Base-by-base conservation (phyloP, 2,329 filamentous ascomycete species). In the Monosporascus cannonballus region DNA sequence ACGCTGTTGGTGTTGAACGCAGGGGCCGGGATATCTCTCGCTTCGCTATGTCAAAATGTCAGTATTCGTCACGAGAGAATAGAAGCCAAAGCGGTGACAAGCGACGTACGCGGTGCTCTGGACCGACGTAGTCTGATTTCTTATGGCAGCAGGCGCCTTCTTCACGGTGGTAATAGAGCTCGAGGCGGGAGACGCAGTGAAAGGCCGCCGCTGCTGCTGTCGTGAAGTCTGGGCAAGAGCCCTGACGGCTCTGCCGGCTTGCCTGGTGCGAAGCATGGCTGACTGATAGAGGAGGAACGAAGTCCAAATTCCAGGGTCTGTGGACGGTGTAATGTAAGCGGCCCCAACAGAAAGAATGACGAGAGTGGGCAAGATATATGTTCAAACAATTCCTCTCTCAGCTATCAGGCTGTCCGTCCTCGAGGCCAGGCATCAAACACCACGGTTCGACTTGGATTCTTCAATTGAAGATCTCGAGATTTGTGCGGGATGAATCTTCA, bases 11-110 rank as follows among this genome's bases (percentile, higher is more conserved):
- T 64, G 59, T 84, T 83, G 71, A 84, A 84, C 15, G 81, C 77
- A 50, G 86, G 80, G 64, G 83, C 84, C 7, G 87, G 86, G 36
- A 73, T 73, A 55, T 81, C 76, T 69, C 86, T 79, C 41, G 74
- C 67, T 61, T 79, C 74, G 59, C 81, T 85, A 63, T 52, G 44
- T 54, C 5, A 44, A 18, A 50, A 41, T 37, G 46, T 52, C 48
- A 53, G 54, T 54, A 56, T 63, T 59, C 55, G 60, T 48, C 56
- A 45, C n/a, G 51, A 36, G 24, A 27, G 38, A 24, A 41, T 7
- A 30, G 3, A 4, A 30, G 27, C 3, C 3, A 9, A 49, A 58
- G 59, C 57, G 69, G 66, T 57, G 62, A 53, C 34, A 25, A 46
- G 52, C 49, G 53, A 77, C 83, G 68, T 75, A 86, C 82, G 77